Conservation (phyloP, 2,329 filamentous ascomycete genomes). For the Fusarium longipes region DNA sequence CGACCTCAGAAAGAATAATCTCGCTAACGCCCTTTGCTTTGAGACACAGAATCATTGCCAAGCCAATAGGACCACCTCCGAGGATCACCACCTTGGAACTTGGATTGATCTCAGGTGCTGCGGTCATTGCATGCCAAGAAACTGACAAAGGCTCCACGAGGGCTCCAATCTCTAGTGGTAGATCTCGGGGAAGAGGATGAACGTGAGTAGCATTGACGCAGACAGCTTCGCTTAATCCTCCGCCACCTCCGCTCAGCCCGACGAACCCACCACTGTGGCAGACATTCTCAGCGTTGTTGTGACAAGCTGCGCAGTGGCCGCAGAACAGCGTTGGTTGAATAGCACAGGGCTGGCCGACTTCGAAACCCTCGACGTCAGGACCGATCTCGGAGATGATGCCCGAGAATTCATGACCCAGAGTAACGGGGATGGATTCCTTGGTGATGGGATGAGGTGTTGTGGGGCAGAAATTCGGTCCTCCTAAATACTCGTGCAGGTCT, state of each 20-base stretch:
- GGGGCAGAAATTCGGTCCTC: constrained; percentile 51
- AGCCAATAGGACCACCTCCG: constrained; percentile 62
- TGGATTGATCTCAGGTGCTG: constrained; percentile 53
- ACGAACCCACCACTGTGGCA: constrained; percentile 60
- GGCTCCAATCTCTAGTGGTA: constrained; percentile 63
- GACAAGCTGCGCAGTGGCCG: constrained; percentile 66
- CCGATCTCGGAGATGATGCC: constrained; percentile 71
- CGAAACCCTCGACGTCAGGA: constrained; percentile 57
- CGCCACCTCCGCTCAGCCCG: constrained; percentile 57
- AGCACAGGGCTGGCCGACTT: constrained; percentile 66
- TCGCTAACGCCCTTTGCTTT: constrained; percentile 60
- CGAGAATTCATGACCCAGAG: constrained; percentile 73
- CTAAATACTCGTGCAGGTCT: constrained; percentile 49
- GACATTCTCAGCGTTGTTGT: constrained; percentile 64
- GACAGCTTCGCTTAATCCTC: constrained; percentile 66
- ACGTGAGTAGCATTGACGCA: constrained; percentile 62
- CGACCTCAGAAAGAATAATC: constrained; percentile 61
- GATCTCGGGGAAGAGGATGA: constrained; percentile 62
- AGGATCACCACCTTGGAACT: constrained; percentile 61
- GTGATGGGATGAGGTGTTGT: constrained; percentile 70
- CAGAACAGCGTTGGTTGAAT: constrained; percentile 71
- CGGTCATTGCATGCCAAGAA: constrained; percentile 58
- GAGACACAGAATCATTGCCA: constrained; percentile 59
- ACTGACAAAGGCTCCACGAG: constrained; percentile 65
- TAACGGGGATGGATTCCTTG: constrained; percentile 66